Evolutionary conservation across 2,329 filamentous ascomycete genomes (phyloP).

Genomic region (Dendryphion nanum): DNA sequence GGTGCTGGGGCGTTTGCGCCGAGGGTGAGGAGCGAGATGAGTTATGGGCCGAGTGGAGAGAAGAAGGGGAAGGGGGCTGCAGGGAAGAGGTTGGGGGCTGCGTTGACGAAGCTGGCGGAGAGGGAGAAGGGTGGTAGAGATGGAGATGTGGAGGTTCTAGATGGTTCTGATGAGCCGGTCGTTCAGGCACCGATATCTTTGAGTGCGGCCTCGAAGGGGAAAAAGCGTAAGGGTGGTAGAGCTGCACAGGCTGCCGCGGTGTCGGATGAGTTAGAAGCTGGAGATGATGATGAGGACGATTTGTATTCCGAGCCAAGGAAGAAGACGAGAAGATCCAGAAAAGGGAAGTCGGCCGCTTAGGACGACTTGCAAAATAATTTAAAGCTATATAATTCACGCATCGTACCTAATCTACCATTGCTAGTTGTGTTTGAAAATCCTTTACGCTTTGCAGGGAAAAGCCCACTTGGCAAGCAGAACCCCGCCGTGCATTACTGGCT

Average conservation of each 20-base stretch:
- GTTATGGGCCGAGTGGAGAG: slow-evolving; percentile 56
- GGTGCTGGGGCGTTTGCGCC: slow-evolving; percentile 73
- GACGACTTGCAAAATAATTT: no score
- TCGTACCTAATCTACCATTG: no score
- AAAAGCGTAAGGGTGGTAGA: slow-evolving; percentile 2
- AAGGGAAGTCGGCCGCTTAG: background rate
- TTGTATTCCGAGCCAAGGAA: slow-evolving; percentile 8
- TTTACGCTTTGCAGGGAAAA: no score
- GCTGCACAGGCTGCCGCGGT: background rate
- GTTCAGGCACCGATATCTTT: background rate
- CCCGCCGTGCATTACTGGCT: no score
- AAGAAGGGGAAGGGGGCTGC: slow-evolving; percentile 28
- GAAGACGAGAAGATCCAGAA: slow-evolving; percentile 3
- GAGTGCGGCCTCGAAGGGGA: no score
- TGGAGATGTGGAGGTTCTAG: slow-evolving; percentile 8
- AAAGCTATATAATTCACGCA: no score
- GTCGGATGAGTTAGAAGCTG: slow-evolving; percentile 1
- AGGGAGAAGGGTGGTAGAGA: slow-evolving; percentile 18
- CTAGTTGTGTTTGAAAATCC: no score
- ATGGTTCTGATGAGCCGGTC: slow-evolving; percentile 1
- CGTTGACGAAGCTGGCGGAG: slow-evolving; percentile 29
- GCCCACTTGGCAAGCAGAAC: no score
- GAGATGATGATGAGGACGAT: slow-evolving; percentile 5
- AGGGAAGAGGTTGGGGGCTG: slow-evolving; percentile 35
- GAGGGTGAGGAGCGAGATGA: slow-evolving; percentile 54